Percentiles rank a stretch among this genome's conserved stretches.
Evolutionary conservation across 148 eudicot species (phyloP).

Genomic region (Rhododendron ferrugineum): DNA sequence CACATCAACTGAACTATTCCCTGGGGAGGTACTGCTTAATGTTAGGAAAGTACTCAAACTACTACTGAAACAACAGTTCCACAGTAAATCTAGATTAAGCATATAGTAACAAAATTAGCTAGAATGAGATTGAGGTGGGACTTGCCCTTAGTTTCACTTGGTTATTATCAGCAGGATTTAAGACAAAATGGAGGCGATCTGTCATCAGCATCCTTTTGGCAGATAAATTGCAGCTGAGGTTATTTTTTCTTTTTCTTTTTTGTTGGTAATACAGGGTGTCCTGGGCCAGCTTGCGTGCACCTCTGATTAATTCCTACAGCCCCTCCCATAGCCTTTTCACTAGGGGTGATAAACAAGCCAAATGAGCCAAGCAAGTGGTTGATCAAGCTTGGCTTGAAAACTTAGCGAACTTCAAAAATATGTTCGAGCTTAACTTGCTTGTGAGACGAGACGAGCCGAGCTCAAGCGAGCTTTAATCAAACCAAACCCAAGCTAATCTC

Average conservation of each 20-base stretch:
- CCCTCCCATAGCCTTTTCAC: neutral
- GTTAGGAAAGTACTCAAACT: neutral
- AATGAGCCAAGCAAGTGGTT: too few relatives aligned
- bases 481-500: too few relatives aligned
- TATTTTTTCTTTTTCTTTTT: neutral
- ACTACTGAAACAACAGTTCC: neutral
- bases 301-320: neutral
- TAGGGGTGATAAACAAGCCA: too few relatives aligned
- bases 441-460: too few relatives aligned
- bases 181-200: neutral
- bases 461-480: too few relatives aligned
- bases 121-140: neutral
- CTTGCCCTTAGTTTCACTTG: neutral
- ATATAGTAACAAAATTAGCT: neutral
- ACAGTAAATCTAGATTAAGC: neutral
- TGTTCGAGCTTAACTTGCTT: too few relatives aligned
- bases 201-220: neutral
- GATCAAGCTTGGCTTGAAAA: too few relatives aligned
- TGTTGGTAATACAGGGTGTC: neutral
- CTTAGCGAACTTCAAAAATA: too few relatives aligned
- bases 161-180: neutral
- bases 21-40: neutral
- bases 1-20: neutral
- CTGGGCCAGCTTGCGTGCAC: neutral
- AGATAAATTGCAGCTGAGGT: neutral